phyloP scores from a whole-genome alignment of 257 asterid species.

The Przewalskia tangutica region DNA sequence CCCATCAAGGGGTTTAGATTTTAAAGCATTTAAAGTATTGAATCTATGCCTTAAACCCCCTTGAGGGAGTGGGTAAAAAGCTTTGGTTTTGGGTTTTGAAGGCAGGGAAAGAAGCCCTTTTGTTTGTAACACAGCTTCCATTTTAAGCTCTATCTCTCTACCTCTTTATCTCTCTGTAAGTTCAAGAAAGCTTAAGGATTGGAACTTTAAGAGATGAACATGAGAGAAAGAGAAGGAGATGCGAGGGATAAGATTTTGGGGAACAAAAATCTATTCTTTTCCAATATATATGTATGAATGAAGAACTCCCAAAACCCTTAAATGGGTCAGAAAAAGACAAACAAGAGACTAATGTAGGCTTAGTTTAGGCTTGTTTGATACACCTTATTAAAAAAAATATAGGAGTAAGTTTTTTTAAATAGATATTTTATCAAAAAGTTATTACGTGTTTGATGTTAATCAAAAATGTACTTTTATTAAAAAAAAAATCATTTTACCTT shows the following conservation, averaged over 20 bases:
- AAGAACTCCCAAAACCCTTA: neutral
- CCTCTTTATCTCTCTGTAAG: conserved; percentile 1
- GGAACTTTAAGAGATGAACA: neutral
- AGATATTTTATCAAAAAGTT: no score
- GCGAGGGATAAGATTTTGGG: neutral
- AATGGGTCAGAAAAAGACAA: neutral
- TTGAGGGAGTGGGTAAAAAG: conserved; percentile 37
- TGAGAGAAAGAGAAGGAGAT: neutral
- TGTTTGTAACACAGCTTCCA: conserved; percentile 74
- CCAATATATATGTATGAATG: neutral
- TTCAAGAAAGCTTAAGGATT: neutral
- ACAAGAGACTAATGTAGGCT: neutral
- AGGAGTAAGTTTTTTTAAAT: no score
- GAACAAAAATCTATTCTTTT: neutral
- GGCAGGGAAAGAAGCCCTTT: conserved; percentile 70
- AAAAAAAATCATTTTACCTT: no score
- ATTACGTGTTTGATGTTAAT: no score
- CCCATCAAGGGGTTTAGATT: conserved; percentile 24
- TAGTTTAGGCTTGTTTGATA: no score
- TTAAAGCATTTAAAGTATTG: conserved; percentile 30
- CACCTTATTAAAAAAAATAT: no score
- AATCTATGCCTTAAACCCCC: conserved; percentile 50
- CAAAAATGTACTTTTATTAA: no score
- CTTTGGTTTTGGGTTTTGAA: conserved; percentile 57
- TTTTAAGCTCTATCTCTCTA: conserved; percentile 9